These are phyloP conservation scores for Penicillium malachiteum DNA, from an alignment of 495 filamentous ascomycete species.

Conservation along the genomic window DNA sequence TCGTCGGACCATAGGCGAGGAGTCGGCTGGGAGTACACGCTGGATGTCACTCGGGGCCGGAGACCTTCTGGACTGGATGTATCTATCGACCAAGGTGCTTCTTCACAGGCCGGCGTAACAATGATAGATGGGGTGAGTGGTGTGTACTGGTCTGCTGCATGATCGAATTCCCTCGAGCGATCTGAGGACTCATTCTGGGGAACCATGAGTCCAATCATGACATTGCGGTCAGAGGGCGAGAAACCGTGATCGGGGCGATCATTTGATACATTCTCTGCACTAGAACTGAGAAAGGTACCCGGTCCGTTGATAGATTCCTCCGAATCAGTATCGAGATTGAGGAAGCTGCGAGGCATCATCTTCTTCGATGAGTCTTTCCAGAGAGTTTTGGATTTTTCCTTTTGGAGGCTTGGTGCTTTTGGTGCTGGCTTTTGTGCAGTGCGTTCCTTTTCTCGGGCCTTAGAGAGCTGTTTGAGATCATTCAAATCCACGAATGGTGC, in stretches of 20 bases:
- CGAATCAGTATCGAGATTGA: background rate
- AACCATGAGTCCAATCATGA: conserved; percentile 76
- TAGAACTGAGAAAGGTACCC: conserved; percentile 21
- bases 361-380: background rate
- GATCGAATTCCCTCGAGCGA: conserved; percentile 30
- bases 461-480: conserved; percentile 40
- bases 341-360: background rate
- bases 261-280: conserved; percentile 14
- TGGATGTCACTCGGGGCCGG: conserved; percentile 53
- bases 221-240: conserved; percentile 72
- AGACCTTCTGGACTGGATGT: conserved; percentile 26
- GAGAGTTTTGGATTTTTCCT: no score
- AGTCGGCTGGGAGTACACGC: conserved; percentile 66
- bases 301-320: no score
- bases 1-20: conserved; percentile 27
- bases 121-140: conserved; percentile 58
- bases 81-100: conserved; percentile 52
- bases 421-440: conserved; percentile 15
- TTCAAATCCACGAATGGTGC: conserved; percentile 39
- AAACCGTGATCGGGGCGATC: conserved; percentile 51
- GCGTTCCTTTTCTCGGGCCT: conserved; percentile 37
- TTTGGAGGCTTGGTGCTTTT: background rate
- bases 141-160: conserved; percentile 27
- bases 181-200: conserved; percentile 57
- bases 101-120: conserved; percentile 65